Evolutionary conservation across 768 basidiomycete genomes (phyloP), one percentile per base, ranked within the genome.

Genomic region (Daedaleopsis sinensis): DNA sequence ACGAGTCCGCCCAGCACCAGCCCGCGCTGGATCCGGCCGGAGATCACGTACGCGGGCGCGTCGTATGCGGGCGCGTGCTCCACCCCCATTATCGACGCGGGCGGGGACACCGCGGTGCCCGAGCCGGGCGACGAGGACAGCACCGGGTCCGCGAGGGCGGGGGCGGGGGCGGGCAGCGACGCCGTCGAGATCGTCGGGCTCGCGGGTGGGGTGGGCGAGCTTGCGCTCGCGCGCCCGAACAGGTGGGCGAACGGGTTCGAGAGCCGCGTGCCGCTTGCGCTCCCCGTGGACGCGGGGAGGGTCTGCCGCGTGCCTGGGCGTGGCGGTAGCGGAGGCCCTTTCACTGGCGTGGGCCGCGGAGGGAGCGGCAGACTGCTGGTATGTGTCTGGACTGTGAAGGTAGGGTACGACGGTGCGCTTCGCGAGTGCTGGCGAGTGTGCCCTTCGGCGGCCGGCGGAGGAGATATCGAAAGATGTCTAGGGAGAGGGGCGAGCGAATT

Each of bases 201-300:
- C 12, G 68, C 66, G 32, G 72, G 72, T 10, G 75, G 69, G 23
- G 68, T 69, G 58, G 67, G 68, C 59, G 68, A 76, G 19, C 71
- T 63, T 16, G 68, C 74, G 43, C 72, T 65, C 5, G 78, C 67
- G 39, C 75, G 70, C 6, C 86, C 90, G 66, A 93, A 93, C n/a
- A 95, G 80, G 1, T 89, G 88, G 0, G 91, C 88, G 66, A 95
- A 94, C 0, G 92, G 88, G 67, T 89, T 90, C 27, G 82, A 73
- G 12, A 93, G 79, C 0, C 90, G 80, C 0, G 85, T 79, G 0
- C 49, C 35, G n/a, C 38, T 43, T n/a, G 13, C 36, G 48, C 48
- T 47, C 19, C 53, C 36, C 1, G 55, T 12, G 24, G 43, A 36
- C 10, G 70, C 15, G 13, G 27, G 37, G 35, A 60, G n/a, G 10